Conservation (phyloP, 768 basidiomycete genomes). For the Lyophyllum decastes region DNA sequence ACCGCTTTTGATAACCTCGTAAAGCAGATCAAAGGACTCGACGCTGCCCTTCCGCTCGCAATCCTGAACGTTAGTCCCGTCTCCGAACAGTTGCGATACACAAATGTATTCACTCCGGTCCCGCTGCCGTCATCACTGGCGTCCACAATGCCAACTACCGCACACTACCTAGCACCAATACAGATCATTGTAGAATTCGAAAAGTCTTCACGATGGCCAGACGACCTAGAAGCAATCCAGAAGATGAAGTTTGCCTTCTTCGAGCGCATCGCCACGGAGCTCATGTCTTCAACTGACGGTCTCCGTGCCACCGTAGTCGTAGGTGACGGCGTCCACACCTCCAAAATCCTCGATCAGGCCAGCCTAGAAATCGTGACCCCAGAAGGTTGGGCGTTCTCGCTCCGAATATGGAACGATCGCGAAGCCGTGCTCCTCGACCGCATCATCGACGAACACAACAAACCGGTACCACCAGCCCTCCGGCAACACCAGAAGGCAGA, state of each 20-base stretch:
- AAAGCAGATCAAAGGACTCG: slow-evolving; percentile 70
- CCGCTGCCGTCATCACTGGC: slow-evolving; percentile 60
- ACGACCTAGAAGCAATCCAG: slow-evolving; percentile 89
- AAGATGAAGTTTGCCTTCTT: slow-evolving; percentile 94
- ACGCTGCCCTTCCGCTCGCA: slow-evolving; percentile 74
- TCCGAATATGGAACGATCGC: slow-evolving; percentile 85
- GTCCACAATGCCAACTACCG: slow-evolving; percentile 53
- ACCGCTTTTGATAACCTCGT: slow-evolving; percentile 80
- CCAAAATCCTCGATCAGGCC: slow-evolving; percentile 67
- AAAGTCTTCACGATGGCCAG: slow-evolving; percentile 91
- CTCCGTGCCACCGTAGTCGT: slow-evolving; percentile 61
- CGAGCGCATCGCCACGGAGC: slow-evolving; percentile 69
- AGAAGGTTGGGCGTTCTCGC: slow-evolving; percentile 86
- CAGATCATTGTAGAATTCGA: slow-evolving; percentile 88
- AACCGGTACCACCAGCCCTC: slow-evolving; percentile 38
- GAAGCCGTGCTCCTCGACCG: slow-evolving; percentile 80
- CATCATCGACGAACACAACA: slow-evolving; percentile 50
- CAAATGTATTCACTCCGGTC: slow-evolving; percentile 79
- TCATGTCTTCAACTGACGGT: slow-evolving; percentile 55
- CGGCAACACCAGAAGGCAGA: slow-evolving; percentile 20
- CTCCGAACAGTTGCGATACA: slow-evolving; percentile 79
- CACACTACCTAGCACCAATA: slow-evolving; percentile 69
- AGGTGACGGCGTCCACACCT: slow-evolving; percentile 44
- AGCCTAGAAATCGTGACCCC: slow-evolving; percentile 76
- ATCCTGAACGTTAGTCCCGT: slow-evolving; percentile 76